phyloP scores from a whole-genome alignment of 2,329 filamentous ascomycete genomes.

The Anthostomella pinea region DNA sequence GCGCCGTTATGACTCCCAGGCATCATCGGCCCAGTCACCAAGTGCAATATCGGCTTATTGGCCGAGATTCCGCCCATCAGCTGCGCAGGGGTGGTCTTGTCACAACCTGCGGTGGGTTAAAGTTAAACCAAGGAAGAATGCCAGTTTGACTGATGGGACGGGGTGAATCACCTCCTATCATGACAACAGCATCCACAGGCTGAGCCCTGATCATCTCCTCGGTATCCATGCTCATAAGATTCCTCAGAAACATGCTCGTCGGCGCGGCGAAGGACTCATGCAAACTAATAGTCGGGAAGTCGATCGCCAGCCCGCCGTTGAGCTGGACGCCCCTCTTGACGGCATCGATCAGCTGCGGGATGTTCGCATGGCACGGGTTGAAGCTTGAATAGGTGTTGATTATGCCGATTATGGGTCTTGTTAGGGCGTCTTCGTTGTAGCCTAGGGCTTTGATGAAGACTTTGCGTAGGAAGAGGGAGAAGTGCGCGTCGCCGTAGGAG shows the following conservation, averaged over 20 bases:
- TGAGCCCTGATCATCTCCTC: slow-evolving; percentile 75
- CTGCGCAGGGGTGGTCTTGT: slow-evolving; percentile 72
- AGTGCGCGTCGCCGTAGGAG: slow-evolving; percentile 71
- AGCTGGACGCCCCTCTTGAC: slow-evolving; percentile 67
- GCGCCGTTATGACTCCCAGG: slow-evolving; percentile 63
- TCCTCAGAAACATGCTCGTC: slow-evolving; percentile 72
- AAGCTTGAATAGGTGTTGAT: slow-evolving; percentile 71
- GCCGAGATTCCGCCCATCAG: slow-evolving; percentile 74
- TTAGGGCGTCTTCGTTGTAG: slow-evolving; percentile 69
- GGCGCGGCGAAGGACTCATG: slow-evolving; percentile 68
- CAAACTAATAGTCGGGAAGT: slow-evolving; percentile 72
- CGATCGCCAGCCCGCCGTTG: slow-evolving; percentile 64
- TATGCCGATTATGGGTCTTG: slow-evolving; percentile 69
- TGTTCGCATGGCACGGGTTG: slow-evolving; percentile 72
- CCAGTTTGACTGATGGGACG: too few relatives aligned
- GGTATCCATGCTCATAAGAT: slow-evolving; percentile 77
- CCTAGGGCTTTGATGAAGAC: slow-evolving; percentile 76
- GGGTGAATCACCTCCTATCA: slow-evolving; percentile 57
- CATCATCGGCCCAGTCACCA: slow-evolving; percentile 75
- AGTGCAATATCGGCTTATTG: slow-evolving; percentile 66
- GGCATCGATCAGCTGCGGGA: slow-evolving; percentile 69
- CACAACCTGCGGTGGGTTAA: too few relatives aligned
- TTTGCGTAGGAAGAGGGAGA: slow-evolving; percentile 71
- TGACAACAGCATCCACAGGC: slow-evolving; percentile 64
- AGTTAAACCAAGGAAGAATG: too few relatives aligned